Evolutionary conservation across 2,329 filamentous ascomycete genomes (phyloP).

Genomic region (Cryphonectria japonica): DNA sequence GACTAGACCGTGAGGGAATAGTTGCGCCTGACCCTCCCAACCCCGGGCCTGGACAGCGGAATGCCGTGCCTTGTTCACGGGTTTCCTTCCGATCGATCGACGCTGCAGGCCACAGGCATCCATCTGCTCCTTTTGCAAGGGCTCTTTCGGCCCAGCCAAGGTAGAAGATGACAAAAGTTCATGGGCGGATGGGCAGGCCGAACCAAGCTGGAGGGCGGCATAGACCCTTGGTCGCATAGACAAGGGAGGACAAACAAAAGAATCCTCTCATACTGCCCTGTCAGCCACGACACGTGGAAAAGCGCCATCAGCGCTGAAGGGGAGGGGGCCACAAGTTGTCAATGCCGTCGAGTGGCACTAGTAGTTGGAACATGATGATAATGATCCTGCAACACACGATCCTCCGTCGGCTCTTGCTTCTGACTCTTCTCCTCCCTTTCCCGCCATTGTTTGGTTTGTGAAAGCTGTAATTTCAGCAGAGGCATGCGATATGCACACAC

Average conservation of each 20-base stretch:
- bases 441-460: neutral
- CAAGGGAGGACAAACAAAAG: neutral
- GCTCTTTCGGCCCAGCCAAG: conserved; percentile 2
- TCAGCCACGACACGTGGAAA: neutral
- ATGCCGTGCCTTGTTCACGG: neutral
- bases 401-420: neutral
- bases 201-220: neutral
- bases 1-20: conserved; percentile 1
- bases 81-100: neutral
- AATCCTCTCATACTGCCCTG: neutral
- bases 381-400: neutral
- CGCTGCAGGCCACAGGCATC: neutral
- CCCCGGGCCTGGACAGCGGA: neutral
- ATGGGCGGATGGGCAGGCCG: neutral
- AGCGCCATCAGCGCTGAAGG: neutral
- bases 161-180: neutral
- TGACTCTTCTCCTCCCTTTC: neutral
- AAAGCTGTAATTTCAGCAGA: neutral
- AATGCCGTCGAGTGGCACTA: neutral
- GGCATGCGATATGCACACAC: neutral
- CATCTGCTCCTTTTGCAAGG: neutral
- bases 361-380: neutral
- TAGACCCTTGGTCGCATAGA: neutral
- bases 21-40: neutral
- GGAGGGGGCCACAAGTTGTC: neutral